phyloP scores from a whole-genome alignment of 225 moss, liverwort and hornwort species.

The Polytrichum formosum region DNA sequence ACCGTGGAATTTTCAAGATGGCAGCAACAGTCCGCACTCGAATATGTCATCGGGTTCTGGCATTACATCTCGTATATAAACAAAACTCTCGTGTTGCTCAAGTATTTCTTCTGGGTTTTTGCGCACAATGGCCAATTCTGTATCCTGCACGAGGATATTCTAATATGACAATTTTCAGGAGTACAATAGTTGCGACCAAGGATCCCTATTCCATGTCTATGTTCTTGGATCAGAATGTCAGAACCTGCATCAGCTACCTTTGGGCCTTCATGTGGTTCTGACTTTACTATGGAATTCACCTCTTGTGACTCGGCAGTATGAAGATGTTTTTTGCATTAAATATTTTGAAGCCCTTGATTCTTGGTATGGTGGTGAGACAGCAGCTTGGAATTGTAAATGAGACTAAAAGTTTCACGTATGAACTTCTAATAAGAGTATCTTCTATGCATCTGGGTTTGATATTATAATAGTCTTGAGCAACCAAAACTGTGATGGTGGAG shows the following conservation, averaged over 20 bases:
- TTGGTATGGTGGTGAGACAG: background rate
- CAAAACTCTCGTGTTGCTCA: too few species aligned
- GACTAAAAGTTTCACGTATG: too few species aligned
- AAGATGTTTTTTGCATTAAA: too few species aligned
- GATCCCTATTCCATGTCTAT: too few species aligned
- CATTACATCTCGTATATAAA: background rate
- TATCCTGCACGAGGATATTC: background rate
- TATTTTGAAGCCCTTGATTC: too few species aligned
- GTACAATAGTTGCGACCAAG: too few species aligned
- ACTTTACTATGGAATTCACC: too few species aligned
- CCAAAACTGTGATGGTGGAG: constrained; percentile 6
- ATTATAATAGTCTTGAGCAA: background rate
- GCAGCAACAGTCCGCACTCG: background rate
- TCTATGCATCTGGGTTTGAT: too few species aligned
- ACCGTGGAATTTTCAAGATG: background rate
- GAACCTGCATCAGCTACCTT: background rate
- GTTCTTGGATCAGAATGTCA: background rate
- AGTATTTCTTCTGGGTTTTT: background rate
- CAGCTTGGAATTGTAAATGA: background rate
- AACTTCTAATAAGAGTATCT: background rate
- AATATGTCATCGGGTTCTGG: background rate
- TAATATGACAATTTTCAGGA: background rate
- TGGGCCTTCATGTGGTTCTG: background rate
- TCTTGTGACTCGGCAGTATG: too few species aligned
- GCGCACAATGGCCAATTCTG: background rate